Evolutionary conservation across 148 eudicot genomes (phyloP), one percentile per base, ranked within the genome.

Genomic region (Rhododendron vialii): DNA sequence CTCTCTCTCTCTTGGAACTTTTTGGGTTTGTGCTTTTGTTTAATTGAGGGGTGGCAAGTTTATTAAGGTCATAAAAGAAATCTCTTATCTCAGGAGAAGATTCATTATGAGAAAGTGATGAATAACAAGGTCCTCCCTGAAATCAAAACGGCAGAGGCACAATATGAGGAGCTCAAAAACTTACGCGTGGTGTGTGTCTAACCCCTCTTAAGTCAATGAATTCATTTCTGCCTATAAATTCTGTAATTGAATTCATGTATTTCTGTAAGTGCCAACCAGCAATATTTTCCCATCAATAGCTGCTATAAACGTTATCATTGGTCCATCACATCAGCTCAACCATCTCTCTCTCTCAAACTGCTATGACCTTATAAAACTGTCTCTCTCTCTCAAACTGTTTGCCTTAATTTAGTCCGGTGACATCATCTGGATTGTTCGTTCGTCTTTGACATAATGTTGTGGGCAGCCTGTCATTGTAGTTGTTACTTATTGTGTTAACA

Each of bases 101-200:
- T 47, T 48, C 92, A 94, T 82, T 95, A 88, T 88, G 98, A 96
- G 87, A 84, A 81, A 1, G 11, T 86, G 55, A 90, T 94, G 90
- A 86, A 80, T 83, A 86, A 87, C 55, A 93, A 86, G 87, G 86
- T 95, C 48, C 92, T 92, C 80, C 88, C 91, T 86, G 89, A 86
- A 59, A 90, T 97, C 61, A 85, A 93, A 85, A 88, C 83, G 57
- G 94, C 94, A 57, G 94, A 95, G 86, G 89, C 88, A 81, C 88
- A 92, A 51, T 89, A 81, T 87, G 86, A 59, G 89, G 93, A 90
- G 90, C 95, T 95, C 83, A 92, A 94, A 84, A 84, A 91, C 35
- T 84, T 86, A 43, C 91, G 94, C 36, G 85, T 89, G 98, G 99
- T 96, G 88, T 79, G 82, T 20, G 67, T 76, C 24, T 47, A 78